Base-by-base conservation (phyloP, 2,329 filamentous ascomycete species). In the Blumeriella jaapii region DNA sequence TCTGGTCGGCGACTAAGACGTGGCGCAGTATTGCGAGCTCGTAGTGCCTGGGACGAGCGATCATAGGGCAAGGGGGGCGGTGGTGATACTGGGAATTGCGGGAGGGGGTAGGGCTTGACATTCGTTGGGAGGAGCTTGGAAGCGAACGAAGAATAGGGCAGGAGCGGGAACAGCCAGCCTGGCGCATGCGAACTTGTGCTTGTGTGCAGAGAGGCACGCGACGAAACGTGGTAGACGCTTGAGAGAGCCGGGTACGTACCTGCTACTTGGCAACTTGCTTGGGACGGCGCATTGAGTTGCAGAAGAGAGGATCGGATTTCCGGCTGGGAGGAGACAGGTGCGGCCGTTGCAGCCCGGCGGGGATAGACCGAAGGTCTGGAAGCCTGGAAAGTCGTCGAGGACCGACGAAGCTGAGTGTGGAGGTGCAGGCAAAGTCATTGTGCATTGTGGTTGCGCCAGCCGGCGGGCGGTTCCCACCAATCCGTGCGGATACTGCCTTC, bases 101-200 rank as follows among this genome's bases (percentile, higher is more conserved):
- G 32, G 28, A 18, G 24, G 23, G 28, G 22, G 31, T 38, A 22
- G 31, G 31, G 36, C 39, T 12, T 29, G 18, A 22, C 24, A 36
- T 22, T 20, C 25, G 22, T 27, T 36, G 19, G 32, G 33, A 36
- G 29, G 39, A 31, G 18, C 37, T 23, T 31, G 32, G 17, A 31
- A 16, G 15, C 24, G 25, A 16, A 18, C 22, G 34, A 13, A 30
- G 31, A 19, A 34, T 24, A 24, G 22, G 22, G 12, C 4, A 24
- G 7, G 22, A 24, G 22, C 10, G 22, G 22, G 9, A 24, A n/a
- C 4, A 24, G 22, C 33, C 17, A 35, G 20, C 36, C 33, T 14
- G 22, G 43, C 48, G 44, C 45, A 49, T 53, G 48, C 49, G 50
- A 51, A 52, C 47, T 43, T 49, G 50, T 53, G 48, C 45, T 42